Evolutionary conservation across 257 asterid genomes (phyloP).

Genomic region (Solanum chaucha): DNA sequence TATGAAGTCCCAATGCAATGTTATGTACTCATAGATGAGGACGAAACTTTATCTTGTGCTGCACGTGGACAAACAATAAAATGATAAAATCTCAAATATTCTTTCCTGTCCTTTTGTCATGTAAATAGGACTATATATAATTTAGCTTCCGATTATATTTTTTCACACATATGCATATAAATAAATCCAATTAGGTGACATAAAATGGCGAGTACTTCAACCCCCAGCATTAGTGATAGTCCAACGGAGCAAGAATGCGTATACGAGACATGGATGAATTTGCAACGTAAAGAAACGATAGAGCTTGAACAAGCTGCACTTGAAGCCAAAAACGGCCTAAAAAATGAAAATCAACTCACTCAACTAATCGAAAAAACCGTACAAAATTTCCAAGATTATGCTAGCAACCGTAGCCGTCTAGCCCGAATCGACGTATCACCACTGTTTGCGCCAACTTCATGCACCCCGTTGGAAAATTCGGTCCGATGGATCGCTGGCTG

Average conservation of each 20-base stretch:
- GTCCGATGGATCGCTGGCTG: conserved; percentile 56
- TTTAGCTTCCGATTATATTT: too few relatives aligned
- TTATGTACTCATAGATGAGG: too few relatives aligned
- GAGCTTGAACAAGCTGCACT: conserved; percentile 21
- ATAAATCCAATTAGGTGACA: too few relatives aligned
- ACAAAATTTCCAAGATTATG: conserved; percentile 19
- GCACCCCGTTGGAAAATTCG: conserved; percentile 38
- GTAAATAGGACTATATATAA: too few relatives aligned
- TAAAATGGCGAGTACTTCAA: not conserved
- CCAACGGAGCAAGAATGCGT: conserved; percentile 12
- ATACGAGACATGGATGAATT: conserved; percentile 26
- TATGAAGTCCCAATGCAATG: too few relatives aligned
- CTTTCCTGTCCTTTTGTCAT: too few relatives aligned
- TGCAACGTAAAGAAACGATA: conserved; percentile 31
- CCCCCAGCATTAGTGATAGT: not conserved
- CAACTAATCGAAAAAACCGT: conserved; percentile 17
- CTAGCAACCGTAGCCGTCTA: conserved; percentile 9
- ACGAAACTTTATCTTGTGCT: too few relatives aligned
- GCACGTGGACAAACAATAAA: too few relatives aligned
- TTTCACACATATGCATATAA: too few relatives aligned
- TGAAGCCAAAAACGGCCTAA: not conserved
- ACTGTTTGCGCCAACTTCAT: conserved; percentile 40
- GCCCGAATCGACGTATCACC: conserved; percentile 29
- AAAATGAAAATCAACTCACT: conserved; percentile 6
- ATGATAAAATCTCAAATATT: too few relatives aligned